Conservation (phyloP, 345 rosid genomes). For the Erysimum cheiranthoides region DNA sequence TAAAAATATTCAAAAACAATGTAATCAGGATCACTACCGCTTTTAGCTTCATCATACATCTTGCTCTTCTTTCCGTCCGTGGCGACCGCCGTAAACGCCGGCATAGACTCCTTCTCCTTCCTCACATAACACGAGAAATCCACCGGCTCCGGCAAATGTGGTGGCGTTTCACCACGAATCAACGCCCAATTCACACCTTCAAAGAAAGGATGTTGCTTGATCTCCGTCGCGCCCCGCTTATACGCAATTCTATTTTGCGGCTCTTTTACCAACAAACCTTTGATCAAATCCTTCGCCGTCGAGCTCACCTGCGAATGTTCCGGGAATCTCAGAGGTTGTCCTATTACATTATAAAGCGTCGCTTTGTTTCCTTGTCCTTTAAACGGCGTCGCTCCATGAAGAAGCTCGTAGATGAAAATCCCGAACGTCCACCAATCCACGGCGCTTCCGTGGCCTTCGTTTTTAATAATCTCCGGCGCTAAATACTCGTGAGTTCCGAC, state of each 20-base stretch:
- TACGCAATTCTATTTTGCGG: slow-evolving; percentile 62
- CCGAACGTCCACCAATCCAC: slow-evolving; percentile 86
- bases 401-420: slow-evolving; percentile 61
- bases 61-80: slow-evolving; percentile 10
- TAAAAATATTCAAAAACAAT: slow-evolving; percentile 45
- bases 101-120: slow-evolving; percentile 34
- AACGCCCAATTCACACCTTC: slow-evolving; percentile 73
- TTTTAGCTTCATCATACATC: slow-evolving; percentile 14
- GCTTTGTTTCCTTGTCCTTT: slow-evolving; percentile 62
- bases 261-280: slow-evolving; percentile 61
- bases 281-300: slow-evolving; percentile 62
- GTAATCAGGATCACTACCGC: slow-evolving; percentile 42
- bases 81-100: slow-evolving; percentile 2
- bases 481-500: slow-evolving; percentile 78
- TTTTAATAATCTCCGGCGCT: slow-evolving; percentile 65
- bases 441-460: slow-evolving; percentile 76
- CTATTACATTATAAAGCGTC: slow-evolving; percentile 62
- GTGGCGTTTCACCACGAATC: slow-evolving; percentile 42
- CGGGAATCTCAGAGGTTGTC: slow-evolving; percentile 61
- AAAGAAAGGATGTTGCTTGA: slow-evolving; percentile 72
- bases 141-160: slow-evolving; percentile 44
- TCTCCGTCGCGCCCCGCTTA: slow-evolving; percentile 69
- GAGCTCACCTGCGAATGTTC: slow-evolving; percentile 54
- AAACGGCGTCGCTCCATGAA: slow-evolving; percentile 66
- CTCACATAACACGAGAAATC: slow-evolving; percentile 33